Base-by-base conservation (phyloP, 2,329 filamentous ascomycete genomes). In the Fusarium siculi region DNA sequence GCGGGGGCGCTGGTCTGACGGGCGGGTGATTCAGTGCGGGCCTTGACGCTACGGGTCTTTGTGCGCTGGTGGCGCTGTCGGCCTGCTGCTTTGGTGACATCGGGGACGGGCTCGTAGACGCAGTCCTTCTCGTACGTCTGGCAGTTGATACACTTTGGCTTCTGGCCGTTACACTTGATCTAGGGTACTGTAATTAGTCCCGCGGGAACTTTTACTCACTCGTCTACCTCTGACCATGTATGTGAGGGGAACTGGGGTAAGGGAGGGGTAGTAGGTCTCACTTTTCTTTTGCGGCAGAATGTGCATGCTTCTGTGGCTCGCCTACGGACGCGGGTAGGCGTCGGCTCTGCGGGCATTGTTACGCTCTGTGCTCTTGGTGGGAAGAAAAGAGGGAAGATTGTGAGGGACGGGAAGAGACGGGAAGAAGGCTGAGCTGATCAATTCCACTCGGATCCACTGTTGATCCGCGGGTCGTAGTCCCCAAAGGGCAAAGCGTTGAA, bases 81-180 rank as follows among this genome's bases (percentile, higher is more conserved):
- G 3, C 72, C 73, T 12, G 57, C 63, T 19, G 52, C 56, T 34
- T 72, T 73, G 49, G 42, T 50, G 21, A 42, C 64, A 7, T 67
- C 64, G 9, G 64, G 64, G 53, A 81, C 76, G 16, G 81, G 79
- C 46, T 83, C 63, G 32, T 75, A 75, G 12, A 60, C 47, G 36
- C 73, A 75, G 37, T 75, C 67, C 43, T 64, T 61, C 23, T 53
- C 58, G 37, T 71, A 74, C 9, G 59, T 63, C 44, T 68, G 57
- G 16, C 73, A 75, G 37, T 75, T 75, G 49, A 63, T 58, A 54
- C 73, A 75, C 21, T 49, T 59, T 19, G 56, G 73, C 23, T 58
- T 60, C 37, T 70, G 63, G 4, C 72, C 71, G 34, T 85, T 85
- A 74, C 86, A 88, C 72, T 85, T 87, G 78, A 88, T 83, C 86